Percentiles rank a stretch among this genome's conserved stretches.
Evolutionary conservation across 371 early-diverging fungal genomes (phyloP).

Genomic region (Thermomucor indicae-seudaticae): DNA sequence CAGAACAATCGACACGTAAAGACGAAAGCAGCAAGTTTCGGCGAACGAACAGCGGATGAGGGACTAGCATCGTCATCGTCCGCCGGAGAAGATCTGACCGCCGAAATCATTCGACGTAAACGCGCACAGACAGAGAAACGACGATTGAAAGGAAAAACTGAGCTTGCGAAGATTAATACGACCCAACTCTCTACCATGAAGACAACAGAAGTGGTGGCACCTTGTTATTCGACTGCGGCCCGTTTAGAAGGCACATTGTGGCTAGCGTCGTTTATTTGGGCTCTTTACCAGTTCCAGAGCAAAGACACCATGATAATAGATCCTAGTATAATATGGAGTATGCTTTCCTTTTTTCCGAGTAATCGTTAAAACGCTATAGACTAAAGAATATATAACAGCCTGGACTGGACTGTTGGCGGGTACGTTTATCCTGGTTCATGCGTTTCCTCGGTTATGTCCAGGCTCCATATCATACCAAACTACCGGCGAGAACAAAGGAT

Average conservation of each 20-base stretch:
- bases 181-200: not conserved
- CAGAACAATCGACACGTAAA: not conserved
- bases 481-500: not conserved
- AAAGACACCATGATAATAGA: not conserved
- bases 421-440: too few relatives aligned
- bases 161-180: not conserved
- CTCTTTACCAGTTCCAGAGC: not conserved
- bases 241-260: not conserved
- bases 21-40: not conserved
- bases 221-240: not conserved
- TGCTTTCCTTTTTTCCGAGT: too few relatives aligned
- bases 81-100: constrained; percentile 28
- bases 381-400: too few relatives aligned
- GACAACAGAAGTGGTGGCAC: not conserved
- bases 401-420: too few relatives aligned
- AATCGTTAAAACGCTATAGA: too few relatives aligned
- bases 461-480: too few relatives aligned
- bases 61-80: constrained; percentile 42
- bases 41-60: constrained; percentile 4
- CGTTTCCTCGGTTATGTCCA: too few relatives aligned
- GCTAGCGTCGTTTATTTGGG: not conserved
- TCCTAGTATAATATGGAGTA: too few relatives aligned
- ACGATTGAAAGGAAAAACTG: not conserved
- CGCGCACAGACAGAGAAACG: constrained; percentile 9
- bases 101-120: constrained; percentile 30